These are phyloP conservation scores for Neurospora sp. DNA, from an alignment of 495 filamentous ascomycete genomes.

Conservation along the genomic window DNA sequence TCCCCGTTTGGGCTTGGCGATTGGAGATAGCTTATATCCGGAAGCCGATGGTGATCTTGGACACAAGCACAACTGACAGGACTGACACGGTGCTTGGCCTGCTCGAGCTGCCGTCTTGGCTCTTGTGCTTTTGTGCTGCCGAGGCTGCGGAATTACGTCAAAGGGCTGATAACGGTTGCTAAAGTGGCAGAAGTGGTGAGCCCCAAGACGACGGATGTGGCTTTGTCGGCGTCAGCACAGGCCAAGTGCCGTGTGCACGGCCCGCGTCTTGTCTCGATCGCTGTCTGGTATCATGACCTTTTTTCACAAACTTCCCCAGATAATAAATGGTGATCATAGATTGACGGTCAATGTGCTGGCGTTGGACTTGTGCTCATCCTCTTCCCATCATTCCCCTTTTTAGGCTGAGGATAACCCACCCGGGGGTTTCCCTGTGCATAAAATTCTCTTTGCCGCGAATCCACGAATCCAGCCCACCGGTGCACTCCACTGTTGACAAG, in stretches of 20 bases:
- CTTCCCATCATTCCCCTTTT: neutral
- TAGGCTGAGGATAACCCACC: neutral
- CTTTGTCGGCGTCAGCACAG: neutral
- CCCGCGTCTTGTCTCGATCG: neutral
- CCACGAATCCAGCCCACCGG: neutral
- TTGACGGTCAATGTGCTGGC: neutral
- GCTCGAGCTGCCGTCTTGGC: neutral
- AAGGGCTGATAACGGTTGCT: neutral
- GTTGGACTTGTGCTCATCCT: neutral
- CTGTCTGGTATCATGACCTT: too few relatives aligned
- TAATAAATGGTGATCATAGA: neutral
- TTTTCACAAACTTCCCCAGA: neutral
- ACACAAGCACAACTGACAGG: neutral
- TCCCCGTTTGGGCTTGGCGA: neutral
- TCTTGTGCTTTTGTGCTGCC: neutral
- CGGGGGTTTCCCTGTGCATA: neutral
- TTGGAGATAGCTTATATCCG: neutral
- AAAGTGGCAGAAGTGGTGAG: neutral
- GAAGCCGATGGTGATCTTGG: neutral
- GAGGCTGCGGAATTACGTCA: constrained; percentile 4
- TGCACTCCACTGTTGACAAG: neutral
- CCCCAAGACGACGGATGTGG: neutral
- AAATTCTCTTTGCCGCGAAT: neutral
- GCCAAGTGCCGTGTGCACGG: neutral
- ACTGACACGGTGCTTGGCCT: neutral